Base-by-base conservation (phyloP, 805 yeast genomes). In the Myxozyma neotropica region DNA sequence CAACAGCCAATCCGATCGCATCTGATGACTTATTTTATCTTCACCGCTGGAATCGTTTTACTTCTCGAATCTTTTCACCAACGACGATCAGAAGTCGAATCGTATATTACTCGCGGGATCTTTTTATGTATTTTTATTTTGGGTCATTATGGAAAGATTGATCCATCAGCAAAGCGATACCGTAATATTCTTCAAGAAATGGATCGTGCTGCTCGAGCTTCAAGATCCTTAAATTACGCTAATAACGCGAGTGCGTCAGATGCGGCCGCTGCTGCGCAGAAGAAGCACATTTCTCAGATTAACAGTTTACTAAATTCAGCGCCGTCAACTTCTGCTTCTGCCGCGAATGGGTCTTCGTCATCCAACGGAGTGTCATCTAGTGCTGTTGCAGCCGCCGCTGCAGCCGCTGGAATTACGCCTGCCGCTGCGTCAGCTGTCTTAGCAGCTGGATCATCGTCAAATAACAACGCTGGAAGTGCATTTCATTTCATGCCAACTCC, bases 151-250 rank as follows among this genome's bases (percentile, higher is more conserved):
- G 65, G 65, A 24, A 61, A 61, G 29, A 60, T 66, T 36, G 65
- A 61, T 51, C 65, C 65, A 21, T 61, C 65, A 3, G 65, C 65
- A 15, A 61, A 61, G 36, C 59, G 65, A 8, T 61, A 61, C 44
- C 57, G 65, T 8, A 59, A 55, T 24, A 61, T 61, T 47, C 47
- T 61, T 40, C 65, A 61, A 26, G 65, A 61, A 26, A 61, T 61
- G 65, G 65, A 61, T 39, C 57, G 65, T 24, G 65, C 65, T 7
- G 65, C 65, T n/a, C 51, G 65, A n/a, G 65, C 65, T 6, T 54
- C 65, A 35, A 59, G 65, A 12, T 60, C 63, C 5, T 23, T 61
- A 12, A 61, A 61, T 46, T 48, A 52, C 24, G 44, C 56, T n/a
- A 24, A 33, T 7, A 27, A 23, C 15, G 54, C 46, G 4, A 39